Evolutionary conservation across 2,329 filamentous ascomycete genomes (phyloP).

Genomic region (Graphilbum ipis-grandicollis): DNA sequence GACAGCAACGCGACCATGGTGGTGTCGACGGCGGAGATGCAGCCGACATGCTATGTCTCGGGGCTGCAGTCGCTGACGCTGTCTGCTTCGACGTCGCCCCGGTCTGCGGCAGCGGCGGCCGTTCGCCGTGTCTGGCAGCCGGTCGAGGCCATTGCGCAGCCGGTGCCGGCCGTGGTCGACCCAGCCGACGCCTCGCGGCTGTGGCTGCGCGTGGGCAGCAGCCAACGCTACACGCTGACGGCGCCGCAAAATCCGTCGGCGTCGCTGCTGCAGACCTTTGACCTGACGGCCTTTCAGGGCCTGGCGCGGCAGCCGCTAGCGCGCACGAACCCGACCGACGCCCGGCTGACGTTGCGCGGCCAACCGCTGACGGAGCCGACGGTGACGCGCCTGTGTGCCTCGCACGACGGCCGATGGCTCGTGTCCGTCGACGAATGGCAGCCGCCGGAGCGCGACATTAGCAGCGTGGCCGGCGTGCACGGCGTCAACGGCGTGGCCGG

Average conservation of each 20-base stretch:
- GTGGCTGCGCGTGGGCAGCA: constrained; percentile 49
- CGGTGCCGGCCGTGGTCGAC: constrained; percentile 43
- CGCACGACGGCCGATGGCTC: constrained; percentile 71
- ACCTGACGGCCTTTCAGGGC: constrained; percentile 62
- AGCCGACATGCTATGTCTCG: constrained; percentile 67
- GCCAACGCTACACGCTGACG: constrained; percentile 37
- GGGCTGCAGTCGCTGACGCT: constrained; percentile 55
- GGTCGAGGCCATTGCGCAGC: constrained; percentile 24
- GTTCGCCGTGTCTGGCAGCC: constrained; percentile 31
- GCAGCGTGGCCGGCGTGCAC: constrained; percentile 47
- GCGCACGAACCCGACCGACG: constrained; percentile 69
- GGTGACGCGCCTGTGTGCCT: constrained; percentile 58
- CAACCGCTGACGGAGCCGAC: constrained; percentile 60
- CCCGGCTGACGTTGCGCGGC: constrained; percentile 58
- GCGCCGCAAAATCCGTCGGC: constrained; percentile 24
- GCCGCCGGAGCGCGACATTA: constrained; percentile 52
- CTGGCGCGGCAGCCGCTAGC: constrained; percentile 77
- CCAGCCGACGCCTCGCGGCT: constrained; percentile 46
- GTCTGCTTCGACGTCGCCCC: constrained; percentile 27
- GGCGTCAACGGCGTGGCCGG: constrained; percentile 26
- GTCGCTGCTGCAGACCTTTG: constrained; percentile 64
- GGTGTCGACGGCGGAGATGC: constrained; percentile 75
- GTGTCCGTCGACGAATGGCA: constrained; percentile 86
- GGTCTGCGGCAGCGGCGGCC: constrained; percentile 27
- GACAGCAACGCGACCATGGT: constrained; percentile 89